A percentile compares a stretch with the other conserved stretches of the same genome.
phyloP scores from a whole-genome alignment of 495 filamentous ascomycete genomes.

The Neurospora tetraspora region DNA sequence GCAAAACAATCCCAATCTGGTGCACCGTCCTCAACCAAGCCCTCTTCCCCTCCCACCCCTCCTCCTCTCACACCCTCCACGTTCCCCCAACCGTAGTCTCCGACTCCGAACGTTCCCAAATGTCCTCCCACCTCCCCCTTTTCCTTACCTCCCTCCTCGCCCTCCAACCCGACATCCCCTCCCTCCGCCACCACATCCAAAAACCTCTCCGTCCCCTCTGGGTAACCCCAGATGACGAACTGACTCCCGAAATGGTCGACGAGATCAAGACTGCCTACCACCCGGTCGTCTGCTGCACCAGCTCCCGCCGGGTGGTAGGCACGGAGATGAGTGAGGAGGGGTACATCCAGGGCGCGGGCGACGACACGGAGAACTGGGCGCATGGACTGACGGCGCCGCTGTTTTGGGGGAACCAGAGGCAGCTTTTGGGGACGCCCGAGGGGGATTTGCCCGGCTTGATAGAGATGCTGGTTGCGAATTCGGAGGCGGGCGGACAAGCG shows the following conservation, averaged over 20 bases:
- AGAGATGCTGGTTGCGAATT: constrained; percentile 34
- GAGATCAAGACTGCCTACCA: constrained; percentile 46
- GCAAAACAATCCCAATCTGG: constrained; percentile 93
- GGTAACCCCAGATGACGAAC: constrained; percentile 38
- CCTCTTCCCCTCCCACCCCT: constrained; percentile 52
- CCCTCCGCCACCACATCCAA: constrained; percentile 26
- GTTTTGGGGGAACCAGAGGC: constrained; percentile 62
- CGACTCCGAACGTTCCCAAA: constrained; percentile 68
- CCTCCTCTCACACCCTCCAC: constrained; percentile 41
- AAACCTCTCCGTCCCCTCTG: constrained; percentile 58
- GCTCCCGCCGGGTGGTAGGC: constrained; percentile 57
- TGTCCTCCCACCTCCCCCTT: constrained; percentile 51
- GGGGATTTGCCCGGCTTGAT: constrained; percentile 57
- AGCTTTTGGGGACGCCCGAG: constrained; percentile 50
- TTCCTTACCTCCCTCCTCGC: constrained; percentile 53
- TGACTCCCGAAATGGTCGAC: constrained; percentile 1
- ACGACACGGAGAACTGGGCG: constrained; percentile 89
- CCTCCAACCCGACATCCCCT: constrained; percentile 25
- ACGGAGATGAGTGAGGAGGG: constrained; percentile 57
- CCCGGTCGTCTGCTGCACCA: constrained; percentile 70
- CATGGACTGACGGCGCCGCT: constrained; percentile 60
- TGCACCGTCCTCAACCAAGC: constrained; percentile 69
- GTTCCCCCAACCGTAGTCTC: constrained; percentile 61
- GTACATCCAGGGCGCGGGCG: constrained; percentile 91
- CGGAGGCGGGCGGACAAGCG: constrained; percentile 5